A percentile compares a stretch with the other conserved stretches of the same genome.
These are phyloP conservation scores for Solanum ahanhuiri DNA, from an alignment of 257 asterid species.

Conservation along the genomic window DNA sequence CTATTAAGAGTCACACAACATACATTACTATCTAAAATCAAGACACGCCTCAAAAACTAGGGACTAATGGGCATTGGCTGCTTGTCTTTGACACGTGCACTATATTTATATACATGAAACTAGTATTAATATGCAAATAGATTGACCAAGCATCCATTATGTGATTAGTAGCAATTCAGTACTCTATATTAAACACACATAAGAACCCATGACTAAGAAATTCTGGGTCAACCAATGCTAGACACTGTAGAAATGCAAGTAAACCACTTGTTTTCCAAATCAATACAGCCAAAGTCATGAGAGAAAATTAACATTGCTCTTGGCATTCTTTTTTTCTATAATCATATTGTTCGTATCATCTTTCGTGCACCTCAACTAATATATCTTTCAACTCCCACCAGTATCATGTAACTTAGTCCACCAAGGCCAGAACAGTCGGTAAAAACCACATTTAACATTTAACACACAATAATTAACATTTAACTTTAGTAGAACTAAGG, in stretches of 20 bases:
- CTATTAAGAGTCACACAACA: not conserved
- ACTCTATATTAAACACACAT: not conserved
- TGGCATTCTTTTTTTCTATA: not conserved
- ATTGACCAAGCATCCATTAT: not conserved
- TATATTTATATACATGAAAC: not conserved
- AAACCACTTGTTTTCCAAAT: not conserved
- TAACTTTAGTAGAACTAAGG: not conserved
- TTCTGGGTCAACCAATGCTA: not conserved
- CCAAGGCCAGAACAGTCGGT: not conserved
- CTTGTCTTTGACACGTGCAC: not conserved
- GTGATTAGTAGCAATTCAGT: not conserved
- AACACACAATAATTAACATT: no score
- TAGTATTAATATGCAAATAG: not conserved
- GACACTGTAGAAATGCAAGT: not conserved
- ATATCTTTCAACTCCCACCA: not conserved
- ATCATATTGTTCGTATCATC: not conserved
- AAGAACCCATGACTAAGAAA: not conserved
- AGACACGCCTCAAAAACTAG: not conserved
- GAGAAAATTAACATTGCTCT: not conserved
- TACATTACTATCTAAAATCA: not conserved
- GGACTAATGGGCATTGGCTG: not conserved
- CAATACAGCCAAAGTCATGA: not conserved
- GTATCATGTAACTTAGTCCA: not conserved
- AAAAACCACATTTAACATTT: not conserved
- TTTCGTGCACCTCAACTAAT: not conserved